Evolutionary conservation across 2,329 filamentous ascomycete genomes (phyloP), one percentile per base, ranked within the genome.

Genomic region (Apiospora pterosperma): DNA sequence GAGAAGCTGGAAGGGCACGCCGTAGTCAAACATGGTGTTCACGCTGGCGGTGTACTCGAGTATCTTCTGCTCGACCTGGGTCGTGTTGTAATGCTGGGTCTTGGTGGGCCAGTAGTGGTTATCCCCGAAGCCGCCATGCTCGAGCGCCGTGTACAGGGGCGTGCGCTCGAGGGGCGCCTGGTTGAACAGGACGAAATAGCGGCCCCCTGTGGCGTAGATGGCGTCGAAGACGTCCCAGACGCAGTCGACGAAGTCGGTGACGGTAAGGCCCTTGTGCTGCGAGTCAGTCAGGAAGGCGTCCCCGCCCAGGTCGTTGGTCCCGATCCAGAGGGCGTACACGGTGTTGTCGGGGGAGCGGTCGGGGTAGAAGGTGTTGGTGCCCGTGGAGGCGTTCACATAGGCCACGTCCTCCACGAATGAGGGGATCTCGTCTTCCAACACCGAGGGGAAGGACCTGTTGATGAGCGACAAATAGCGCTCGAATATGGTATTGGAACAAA

Each of bases 261-360:
- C 82, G 2, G 85, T 89, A 28, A 86, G 88, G 14, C 83, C 85
- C 0, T 78, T 70, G 5, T 83, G 76, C 73, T 92, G 88, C 28
- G 81, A 82, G 72, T 92, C 89, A 5, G 84, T 87, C 36, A 94
- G 75, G 72, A 93, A 90, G 10, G 84, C 89, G 62, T 82, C 76
- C 64, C 80, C 82, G 25, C 91, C 91, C 11, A 95, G 79, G 71
- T 96, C 92, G 73, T 95, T 95, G 28, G 91, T 93, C 3, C 92
- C 92, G 70, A 94, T 93, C 90, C 90, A 94, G 61, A 94, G 84
- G 1, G 87, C 83, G 71, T 93, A 94, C 2, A 92, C 87, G 0
- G 90, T 92, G 67, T 88, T 87, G 36, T 85, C 77, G 1, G 82
- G 70, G 2, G 80, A 81, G 58, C 82, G 76, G 67, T 80, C 70